Evolutionary conservation across 2,329 filamentous ascomycete species (phyloP), one percentile per base, ranked within the genome.

Genomic region (Exophiala aquamarina): DNA sequence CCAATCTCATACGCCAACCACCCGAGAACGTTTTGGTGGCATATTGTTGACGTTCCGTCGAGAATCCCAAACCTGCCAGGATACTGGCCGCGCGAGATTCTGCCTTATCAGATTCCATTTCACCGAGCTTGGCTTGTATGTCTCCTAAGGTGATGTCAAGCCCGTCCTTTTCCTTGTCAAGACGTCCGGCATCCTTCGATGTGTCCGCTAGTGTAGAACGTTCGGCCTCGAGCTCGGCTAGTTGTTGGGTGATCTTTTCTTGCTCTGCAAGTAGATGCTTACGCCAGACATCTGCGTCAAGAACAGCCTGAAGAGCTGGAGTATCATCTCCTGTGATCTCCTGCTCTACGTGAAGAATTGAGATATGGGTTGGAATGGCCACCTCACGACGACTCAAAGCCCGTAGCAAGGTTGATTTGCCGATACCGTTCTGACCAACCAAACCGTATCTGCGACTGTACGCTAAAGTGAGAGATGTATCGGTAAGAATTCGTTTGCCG

Each of bases 61-160:
- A 97, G 79, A 98, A 98, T 60, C 93, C 93, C 49, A 98, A 83
- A 81, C 93, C 93, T 50, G 93, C 92, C 43, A 98, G 78, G 64
- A 98, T 98, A 70, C 89, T 96, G 41, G 93, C 93, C 37, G 93
- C 93, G 64, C 93, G 81, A 55, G 93, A 87, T 65, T 98, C 93
- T 49, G 93, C 93, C 72, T 96, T 97, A 74, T 98, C 93, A 1
- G 93, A 96, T 65, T 98, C 93, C 93, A 98, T 98, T 70, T 98
- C 93, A 15, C 91, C 82, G 50, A 98, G 78, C 70, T 98, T 98
- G 49, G 78, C 70, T 65, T 98, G 90, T 41, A 98, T 84, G 63
- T 98, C 93, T 58, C 86, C 89, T 36, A 98, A 78, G 31, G 93
- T 95, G 53, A 84, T 84, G 65, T 98, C 93, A 42, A 95, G 82